phyloP scores from a whole-genome alignment of 331 rosid species.

The Phaseolus coccineus region DNA sequence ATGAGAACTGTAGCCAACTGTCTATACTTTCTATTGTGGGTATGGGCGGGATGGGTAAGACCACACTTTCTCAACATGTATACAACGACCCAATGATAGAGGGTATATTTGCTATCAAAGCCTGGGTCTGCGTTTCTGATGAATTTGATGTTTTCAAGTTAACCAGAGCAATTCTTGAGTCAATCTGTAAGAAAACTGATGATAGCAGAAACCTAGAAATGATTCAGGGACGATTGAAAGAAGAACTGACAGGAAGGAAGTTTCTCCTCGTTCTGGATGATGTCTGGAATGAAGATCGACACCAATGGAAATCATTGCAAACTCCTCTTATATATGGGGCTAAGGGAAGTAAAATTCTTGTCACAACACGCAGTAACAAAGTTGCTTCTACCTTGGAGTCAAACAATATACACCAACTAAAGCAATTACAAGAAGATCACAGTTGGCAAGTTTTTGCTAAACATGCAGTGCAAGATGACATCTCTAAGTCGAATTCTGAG shows the following conservation, averaged over 20 bases:
- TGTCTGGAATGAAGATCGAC: not conserved
- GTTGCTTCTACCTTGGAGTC: not conserved
- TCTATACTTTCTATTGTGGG: constrained; percentile 16
- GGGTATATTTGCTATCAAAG: not conserved
- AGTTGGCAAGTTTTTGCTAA: constrained; percentile 20
- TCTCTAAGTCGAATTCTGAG: not conserved
- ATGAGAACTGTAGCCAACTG: too few species aligned
- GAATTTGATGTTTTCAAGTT: not conserved
- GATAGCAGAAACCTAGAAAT: not conserved
- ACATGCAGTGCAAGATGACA: not conserved
- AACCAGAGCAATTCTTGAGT: too few species aligned
- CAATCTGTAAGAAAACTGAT: too few species aligned
- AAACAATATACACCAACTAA: not conserved
- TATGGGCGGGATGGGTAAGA: constrained; percentile 48
- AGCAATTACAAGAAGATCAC: not conserved
- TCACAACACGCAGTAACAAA: not conserved
- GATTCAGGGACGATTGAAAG: not conserved
- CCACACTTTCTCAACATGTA: constrained; percentile 51
- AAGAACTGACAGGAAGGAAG: not conserved
- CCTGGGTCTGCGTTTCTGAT: constrained; percentile 35
- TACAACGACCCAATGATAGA: not conserved
- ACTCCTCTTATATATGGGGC: not conserved
- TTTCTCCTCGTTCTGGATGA: not conserved
- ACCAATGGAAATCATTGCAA: not conserved
- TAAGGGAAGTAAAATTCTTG: constrained; percentile 25